Evolutionary conservation across 23 red algal species (phyloP).

Genomic region (Gracilaria gracilis): DNA sequence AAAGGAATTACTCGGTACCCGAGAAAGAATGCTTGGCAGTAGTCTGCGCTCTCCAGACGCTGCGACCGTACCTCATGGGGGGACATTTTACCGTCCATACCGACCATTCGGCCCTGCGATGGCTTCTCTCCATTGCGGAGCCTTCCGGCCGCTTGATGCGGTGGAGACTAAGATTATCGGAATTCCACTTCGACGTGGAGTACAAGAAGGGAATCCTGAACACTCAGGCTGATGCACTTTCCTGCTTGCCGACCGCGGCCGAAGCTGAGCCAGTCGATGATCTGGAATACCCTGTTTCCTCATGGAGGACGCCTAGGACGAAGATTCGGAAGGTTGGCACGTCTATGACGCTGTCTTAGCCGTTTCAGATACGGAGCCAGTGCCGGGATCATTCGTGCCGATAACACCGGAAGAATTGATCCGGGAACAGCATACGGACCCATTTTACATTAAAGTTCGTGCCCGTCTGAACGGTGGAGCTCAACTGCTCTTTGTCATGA

Average conservation of each 20-base stretch:
- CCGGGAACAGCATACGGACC: conserved; percentile 1
- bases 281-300: conserved; percentile 16
- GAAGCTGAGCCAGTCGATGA: background rate
- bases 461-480: conserved; percentile 30
- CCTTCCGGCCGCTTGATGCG: conserved; percentile 30
- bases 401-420: background rate
- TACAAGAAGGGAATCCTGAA: conserved; percentile 21
- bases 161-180: conserved; percentile 8
- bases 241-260: background rate
- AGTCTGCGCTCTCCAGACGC: conserved; percentile 19
- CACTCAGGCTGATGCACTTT: conserved; percentile 14
- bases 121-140: conserved; percentile 9
- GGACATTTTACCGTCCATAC: background rate
- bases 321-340: background rate
- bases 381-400: background rate
- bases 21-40: conserved; percentile 47
- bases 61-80: conserved; percentile 39
- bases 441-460: background rate
- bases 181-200: background rate
- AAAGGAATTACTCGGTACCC: conserved; percentile 22
- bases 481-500: background rate
- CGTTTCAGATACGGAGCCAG: background rate
- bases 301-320: background rate
- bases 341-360: background rate
- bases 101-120: conserved; percentile 32